phyloP scores from a whole-genome alignment of 2,329 filamentous ascomycete genomes.

The Onygenales sp. region DNA sequence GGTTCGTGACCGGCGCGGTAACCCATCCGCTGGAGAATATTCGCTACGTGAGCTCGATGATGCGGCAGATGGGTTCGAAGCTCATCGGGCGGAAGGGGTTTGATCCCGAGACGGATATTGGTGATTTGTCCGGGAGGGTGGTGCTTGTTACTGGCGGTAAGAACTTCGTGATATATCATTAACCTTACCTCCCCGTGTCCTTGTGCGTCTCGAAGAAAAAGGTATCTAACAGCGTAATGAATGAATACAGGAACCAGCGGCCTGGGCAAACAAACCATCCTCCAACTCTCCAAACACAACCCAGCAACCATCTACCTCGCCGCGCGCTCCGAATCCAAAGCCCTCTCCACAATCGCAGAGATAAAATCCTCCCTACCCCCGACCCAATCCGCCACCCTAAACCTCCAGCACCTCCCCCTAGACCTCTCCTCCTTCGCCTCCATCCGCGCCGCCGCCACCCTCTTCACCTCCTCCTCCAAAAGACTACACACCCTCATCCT shows the following conservation, averaged over 20 bases:
- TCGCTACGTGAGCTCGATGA: not conserved
- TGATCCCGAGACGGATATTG: conserved; percentile 36
- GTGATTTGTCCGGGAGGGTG: conserved; percentile 39
- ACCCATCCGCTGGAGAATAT: conserved; percentile 7
- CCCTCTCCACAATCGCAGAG: conserved; percentile 36
- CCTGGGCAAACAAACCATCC: conserved; percentile 38
- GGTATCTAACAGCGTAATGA: not conserved
- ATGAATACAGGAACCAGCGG: conserved; percentile 33
- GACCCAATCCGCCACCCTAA: conserved; percentile 13
- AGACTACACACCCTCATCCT: conserved; percentile 37
- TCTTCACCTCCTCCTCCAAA: conserved; percentile 28
- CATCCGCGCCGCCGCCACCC: conserved; percentile 34
- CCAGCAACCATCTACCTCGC: conserved; percentile 48
- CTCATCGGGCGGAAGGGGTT: conserved; percentile 17
- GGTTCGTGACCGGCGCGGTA: not conserved
- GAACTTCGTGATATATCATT: not conserved
- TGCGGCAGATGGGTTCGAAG: conserved; percentile 3
- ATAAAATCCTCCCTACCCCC: conserved; percentile 24
- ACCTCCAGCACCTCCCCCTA: conserved; percentile 38
- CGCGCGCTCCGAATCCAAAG: conserved; percentile 37
- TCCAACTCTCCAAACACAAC: conserved; percentile 41
- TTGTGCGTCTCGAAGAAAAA: not conserved
- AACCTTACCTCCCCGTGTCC: not conserved
- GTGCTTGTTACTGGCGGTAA: conserved; percentile 44
- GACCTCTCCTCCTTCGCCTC: conserved; percentile 44